phyloP scores from a whole-genome alignment of 2,329 filamentous ascomycete genomes.

The Scortechinia acanthostroma region DNA sequence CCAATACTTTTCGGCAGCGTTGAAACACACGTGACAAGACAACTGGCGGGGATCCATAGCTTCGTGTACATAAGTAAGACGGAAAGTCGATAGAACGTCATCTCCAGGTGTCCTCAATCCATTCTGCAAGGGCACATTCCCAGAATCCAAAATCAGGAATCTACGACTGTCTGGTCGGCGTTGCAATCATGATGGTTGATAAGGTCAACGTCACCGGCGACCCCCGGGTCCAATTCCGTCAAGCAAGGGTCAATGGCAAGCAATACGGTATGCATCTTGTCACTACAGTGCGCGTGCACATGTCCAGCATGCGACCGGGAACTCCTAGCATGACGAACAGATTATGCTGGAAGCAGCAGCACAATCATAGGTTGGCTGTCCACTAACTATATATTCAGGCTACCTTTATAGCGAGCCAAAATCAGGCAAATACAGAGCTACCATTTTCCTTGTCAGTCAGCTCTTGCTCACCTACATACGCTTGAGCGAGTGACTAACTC shows the following conservation, averaged over 20 bases:
- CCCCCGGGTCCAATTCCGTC: slow-evolving; percentile 34
- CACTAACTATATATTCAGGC: not conserved
- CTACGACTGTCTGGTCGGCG: too few relatives aligned
- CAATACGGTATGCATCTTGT: slow-evolving; percentile 32
- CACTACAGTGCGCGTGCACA: not conserved
- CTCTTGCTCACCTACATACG: not conserved
- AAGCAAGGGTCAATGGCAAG: slow-evolving; percentile 40
- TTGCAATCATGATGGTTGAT: slow-evolving; percentile 28
- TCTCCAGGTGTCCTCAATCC: too few relatives aligned
- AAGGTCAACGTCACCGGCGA: slow-evolving; percentile 36
- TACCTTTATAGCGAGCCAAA: not conserved
- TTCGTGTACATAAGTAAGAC: too few relatives aligned
- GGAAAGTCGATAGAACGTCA: too few relatives aligned
- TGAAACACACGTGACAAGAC: too few relatives aligned
- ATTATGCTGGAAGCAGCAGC: not conserved
- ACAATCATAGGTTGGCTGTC: not conserved
- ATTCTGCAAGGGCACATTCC: too few relatives aligned
- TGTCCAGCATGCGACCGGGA: too few relatives aligned
- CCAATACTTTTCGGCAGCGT: too few relatives aligned
- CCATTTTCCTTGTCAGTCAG: not conserved
- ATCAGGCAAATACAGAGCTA: not conserved
- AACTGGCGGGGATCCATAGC: too few relatives aligned
- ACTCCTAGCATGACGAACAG: not conserved
- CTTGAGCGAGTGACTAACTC: not conserved
- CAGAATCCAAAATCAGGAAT: too few relatives aligned